Evolutionary conservation across 2,329 filamentous ascomycete genomes (phyloP).

Genomic region (Domatiomyces globalis): DNA sequence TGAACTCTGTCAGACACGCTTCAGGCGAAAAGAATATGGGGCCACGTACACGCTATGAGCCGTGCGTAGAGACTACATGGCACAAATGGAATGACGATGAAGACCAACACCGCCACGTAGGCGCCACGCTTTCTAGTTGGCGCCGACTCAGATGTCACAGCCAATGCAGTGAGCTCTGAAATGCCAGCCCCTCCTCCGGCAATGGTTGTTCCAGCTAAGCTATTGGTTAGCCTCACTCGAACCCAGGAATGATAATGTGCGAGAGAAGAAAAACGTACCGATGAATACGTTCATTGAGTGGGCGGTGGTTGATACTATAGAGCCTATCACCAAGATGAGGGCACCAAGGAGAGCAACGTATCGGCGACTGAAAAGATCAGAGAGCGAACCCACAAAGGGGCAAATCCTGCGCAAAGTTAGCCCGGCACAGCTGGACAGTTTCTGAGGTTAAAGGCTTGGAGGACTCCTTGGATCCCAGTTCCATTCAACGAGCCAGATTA

Average conservation of each 20-base stretch:
- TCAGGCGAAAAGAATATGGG: neutral
- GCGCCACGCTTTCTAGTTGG: conserved; percentile 51
- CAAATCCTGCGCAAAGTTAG: conserved; percentile 26
- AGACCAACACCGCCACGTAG: conserved; percentile 47
- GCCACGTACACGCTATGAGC: conserved; percentile 29
- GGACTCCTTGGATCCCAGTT: no score
- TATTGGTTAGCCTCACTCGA: neutral
- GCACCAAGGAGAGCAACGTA: conserved; percentile 45
- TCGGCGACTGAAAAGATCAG: conserved; percentile 48
- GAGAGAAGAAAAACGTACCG: conserved; percentile 1
- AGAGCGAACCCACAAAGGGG: conserved; percentile 52
- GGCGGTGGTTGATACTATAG: conserved; percentile 45
- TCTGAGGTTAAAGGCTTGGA: no score
- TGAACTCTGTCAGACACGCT: neutral
- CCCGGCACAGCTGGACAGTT: no score
- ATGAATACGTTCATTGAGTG: conserved; percentile 44
- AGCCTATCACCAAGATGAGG: conserved; percentile 41
- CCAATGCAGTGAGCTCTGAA: conserved; percentile 53
- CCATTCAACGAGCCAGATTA: neutral
- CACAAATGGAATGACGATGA: conserved; percentile 49
- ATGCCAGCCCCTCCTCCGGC: conserved; percentile 52
- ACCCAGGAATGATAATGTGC: neutral
- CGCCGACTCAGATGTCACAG: conserved; percentile 53
- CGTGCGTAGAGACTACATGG: conserved; percentile 49
- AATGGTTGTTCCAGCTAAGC: conserved; percentile 43